Evolutionary conservation across 768 basidiomycete genomes (phyloP).

Genomic region (Pleurotus pulmonarius): DNA sequence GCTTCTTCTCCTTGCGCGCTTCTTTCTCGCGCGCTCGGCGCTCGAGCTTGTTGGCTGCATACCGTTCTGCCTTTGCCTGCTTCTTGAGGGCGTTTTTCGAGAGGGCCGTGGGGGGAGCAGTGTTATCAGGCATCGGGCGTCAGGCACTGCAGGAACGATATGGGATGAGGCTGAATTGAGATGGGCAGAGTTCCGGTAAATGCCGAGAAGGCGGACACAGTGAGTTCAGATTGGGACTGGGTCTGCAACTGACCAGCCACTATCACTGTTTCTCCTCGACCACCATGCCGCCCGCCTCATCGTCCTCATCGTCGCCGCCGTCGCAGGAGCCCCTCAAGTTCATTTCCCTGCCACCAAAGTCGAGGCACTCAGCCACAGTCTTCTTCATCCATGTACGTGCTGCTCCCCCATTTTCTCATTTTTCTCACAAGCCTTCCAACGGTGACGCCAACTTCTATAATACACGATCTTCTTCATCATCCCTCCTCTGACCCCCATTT

Average conservation of each 20-base stretch:
- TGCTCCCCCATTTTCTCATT: constrained; percentile 18
- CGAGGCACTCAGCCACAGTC: constrained; percentile 11
- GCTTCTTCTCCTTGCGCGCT: constrained; percentile 71
- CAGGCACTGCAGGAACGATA: not conserved
- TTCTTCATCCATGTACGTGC: constrained; percentile 17
- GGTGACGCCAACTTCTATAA: constrained; percentile 7
- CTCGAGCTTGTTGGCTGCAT: constrained; percentile 64
- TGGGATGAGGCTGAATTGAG: not conserved
- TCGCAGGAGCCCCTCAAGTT: constrained; percentile 8
- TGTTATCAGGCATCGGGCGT: not conserved
- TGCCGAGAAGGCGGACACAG: constrained; percentile 1
- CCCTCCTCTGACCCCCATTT: constrained; percentile 21
- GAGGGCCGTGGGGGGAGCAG: constrained; percentile 29
- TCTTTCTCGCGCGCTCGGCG: constrained; percentile 76
- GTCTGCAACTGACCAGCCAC: not conserved
- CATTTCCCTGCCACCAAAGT: constrained; percentile 2
- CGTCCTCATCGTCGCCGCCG: not conserved
- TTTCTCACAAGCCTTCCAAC: constrained; percentile 10
- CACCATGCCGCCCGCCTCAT: not conserved
- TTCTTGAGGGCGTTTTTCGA: constrained; percentile 82
- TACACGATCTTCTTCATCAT: constrained; percentile 13
- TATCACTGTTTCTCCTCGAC: constrained; percentile 6
- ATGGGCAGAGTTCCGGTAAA: not conserved
- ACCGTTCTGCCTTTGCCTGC: constrained; percentile 65
- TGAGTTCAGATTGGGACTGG: not conserved